Conservation (phyloP, 2,329 filamentous ascomycete species). For the Alternaria triticimaculans region DNA sequence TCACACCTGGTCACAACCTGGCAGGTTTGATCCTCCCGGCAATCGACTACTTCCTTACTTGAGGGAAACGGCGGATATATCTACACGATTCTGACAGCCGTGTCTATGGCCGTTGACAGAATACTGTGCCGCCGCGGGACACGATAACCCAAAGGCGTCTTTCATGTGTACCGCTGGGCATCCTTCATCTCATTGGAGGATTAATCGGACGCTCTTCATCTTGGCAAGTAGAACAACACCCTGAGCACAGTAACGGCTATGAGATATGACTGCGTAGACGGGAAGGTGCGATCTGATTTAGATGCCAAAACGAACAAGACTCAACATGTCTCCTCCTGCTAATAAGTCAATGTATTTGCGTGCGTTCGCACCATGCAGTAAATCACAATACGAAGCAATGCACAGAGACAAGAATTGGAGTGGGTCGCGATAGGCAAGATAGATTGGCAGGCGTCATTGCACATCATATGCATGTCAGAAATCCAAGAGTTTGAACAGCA, state of each 20-base stretch:
- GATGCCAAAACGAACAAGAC: not conserved
- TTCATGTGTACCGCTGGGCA: too few species aligned
- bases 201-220: not conserved
- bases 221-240: not conserved
- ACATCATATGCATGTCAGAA: not conserved
- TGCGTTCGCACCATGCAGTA: not conserved
- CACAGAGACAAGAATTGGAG: not conserved
- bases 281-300: too few species aligned
- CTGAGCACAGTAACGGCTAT: not conserved
- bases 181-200: not conserved
- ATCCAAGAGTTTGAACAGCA: not conserved
- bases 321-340: not conserved
- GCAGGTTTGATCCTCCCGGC: not conserved
- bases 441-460: conserved; percentile 3
- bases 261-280: too few species aligned
- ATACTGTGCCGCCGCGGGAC: not conserved
- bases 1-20: not conserved
- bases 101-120: not conserved
- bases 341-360: not conserved
- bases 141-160: not conserved
- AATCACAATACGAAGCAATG: not conserved
- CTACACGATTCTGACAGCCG: too few species aligned
- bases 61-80: not conserved
- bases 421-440: not conserved
- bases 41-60: not conserved